A percentile compares a stretch with the other conserved stretches of the same genome.
Conservation (phyloP, 2,329 filamentous ascomycete genomes). For the Colletotrichum noveboracense region DNA sequence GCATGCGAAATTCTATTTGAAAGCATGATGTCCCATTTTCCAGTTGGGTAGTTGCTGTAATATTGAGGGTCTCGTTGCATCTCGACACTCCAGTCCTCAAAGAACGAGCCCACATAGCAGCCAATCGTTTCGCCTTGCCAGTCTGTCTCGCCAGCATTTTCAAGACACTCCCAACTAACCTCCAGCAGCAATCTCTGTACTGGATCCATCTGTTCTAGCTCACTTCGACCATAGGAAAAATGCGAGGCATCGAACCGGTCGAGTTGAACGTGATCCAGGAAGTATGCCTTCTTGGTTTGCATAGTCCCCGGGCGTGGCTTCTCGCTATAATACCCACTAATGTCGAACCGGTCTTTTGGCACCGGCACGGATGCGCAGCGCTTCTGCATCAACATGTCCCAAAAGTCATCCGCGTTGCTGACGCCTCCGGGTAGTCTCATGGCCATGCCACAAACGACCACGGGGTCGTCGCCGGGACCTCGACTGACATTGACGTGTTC, state of each 20-base stretch:
- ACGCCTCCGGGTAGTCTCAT: constrained; percentile 3
- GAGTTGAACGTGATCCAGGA: background rate
- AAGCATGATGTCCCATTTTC: constrained; percentile 23
- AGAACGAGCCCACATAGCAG: constrained; percentile 31
- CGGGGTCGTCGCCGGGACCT: background rate
- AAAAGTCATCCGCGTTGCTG: background rate
- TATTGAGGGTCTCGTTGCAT: constrained; percentile 15
- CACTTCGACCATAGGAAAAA: background rate
- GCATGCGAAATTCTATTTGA: constrained; percentile 26
- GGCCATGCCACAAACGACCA: background rate
- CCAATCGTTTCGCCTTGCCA: constrained; percentile 30
- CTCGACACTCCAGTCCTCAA: constrained; percentile 26
- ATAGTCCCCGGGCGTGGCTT: background rate
- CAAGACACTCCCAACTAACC: constrained; percentile 34
- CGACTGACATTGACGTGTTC: background rate
- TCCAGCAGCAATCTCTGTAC: constrained; percentile 35
- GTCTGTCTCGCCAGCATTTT: constrained; percentile 28
- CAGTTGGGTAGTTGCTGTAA: constrained; percentile 8
- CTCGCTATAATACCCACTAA: background rate
- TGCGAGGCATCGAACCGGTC: background rate
- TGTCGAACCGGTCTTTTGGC: background rate
- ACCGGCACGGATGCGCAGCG: background rate
- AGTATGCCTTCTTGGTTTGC: background rate
- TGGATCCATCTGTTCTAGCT: constrained; percentile 28
- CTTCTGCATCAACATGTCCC: background rate